Evolutionary conservation across 768 basidiomycete genomes (phyloP), one percentile per base, ranked within the genome.

Genomic region (Mycena polygramma): DNA sequence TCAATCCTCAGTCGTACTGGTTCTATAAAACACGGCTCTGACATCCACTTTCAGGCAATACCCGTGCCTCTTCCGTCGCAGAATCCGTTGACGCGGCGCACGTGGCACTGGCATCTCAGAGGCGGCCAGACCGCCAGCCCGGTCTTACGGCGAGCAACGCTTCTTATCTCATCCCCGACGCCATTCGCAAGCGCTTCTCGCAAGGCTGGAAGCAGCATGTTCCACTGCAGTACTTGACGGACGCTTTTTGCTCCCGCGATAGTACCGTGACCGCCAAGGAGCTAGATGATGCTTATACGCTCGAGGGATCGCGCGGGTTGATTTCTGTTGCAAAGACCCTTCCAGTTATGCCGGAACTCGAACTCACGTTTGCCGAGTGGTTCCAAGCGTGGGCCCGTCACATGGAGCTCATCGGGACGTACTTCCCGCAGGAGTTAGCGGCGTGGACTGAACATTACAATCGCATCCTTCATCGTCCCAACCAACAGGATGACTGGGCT

Each of bases 371-470:
- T 36, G 69, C 71, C 14, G 69, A 76, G 26, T 78, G 75, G 77
- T 68, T 68, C n/a, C 75, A 76, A 49, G 74, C 71, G 0, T 78
- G 76, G 76, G n/a, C 30, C 7, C 71, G 68, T 7, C 59, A 77
- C 2, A 58, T 74, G 0, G 20, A 45, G 4, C 67, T 77, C 4
- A 71, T 77, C 14, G 8, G 22, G 0, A 60, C 71, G 10, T 74
- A 68, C 43, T 2, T 71, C 15, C 74, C 71, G 0, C 13, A 67
- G 7, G n/a, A n/a, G n/a, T n/a, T n/a, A 71, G 68, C 2, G 26
- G n/a, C 5, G 0, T 78, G 74, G 77, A 45, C 52, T 1, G 22
- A 6, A 0, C 76, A 78, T 41, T 78, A 70, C 57, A 36, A 65
- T 0, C 48, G 15, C 19, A 73, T 77, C 19, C 37, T 64, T 2